A percentile compares a stretch with the other conserved stretches of the same genome.
These are phyloP conservation scores for Bretziella fagacearum DNA, from an alignment of 2,329 filamentous ascomycete species.

Conservation along the genomic window DNA sequence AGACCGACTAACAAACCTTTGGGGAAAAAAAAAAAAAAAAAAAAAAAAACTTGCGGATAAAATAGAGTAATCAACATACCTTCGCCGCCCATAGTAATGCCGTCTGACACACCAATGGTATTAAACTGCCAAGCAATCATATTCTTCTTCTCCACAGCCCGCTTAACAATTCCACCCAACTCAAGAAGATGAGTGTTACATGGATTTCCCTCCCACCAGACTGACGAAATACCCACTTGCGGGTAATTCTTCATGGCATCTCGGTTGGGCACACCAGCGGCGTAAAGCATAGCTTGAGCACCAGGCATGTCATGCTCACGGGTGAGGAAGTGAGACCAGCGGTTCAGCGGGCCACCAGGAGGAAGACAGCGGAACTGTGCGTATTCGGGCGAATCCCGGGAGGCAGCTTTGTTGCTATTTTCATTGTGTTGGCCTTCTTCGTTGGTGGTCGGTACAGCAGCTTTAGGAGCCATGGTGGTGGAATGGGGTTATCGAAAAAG, in stretches of 20 bases:
- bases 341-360: constrained; percentile 49
- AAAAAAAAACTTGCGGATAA: too few species aligned
- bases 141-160: constrained; percentile 57
- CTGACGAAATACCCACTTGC: constrained; percentile 77
- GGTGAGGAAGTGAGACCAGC: constrained; percentile 71
- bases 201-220: constrained; percentile 97
- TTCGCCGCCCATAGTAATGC: constrained; percentile 89
- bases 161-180: constrained; percentile 75
- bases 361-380: constrained; percentile 36
- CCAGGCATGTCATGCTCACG: constrained; percentile 79
- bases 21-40: too few species aligned
- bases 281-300: constrained; percentile 93
- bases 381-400: too few species aligned
- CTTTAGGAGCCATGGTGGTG: too few species aligned
- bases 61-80: constrained; percentile 41
- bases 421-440: too few species aligned
- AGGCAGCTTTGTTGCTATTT: too few species aligned
- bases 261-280: constrained; percentile 68
- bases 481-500: too few species aligned
- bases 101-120: constrained; percentile 75
- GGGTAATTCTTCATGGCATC: constrained; percentile 79
- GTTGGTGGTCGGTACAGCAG: too few species aligned
- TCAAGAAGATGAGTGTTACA: constrained; percentile 50
- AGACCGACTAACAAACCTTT: too few species aligned
- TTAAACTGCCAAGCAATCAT: constrained; percentile 96